Evolutionary conservation across 768 basidiomycete genomes (phyloP), one percentile per base, ranked within the genome.

Genomic region (Cubamyces lactineus): DNA sequence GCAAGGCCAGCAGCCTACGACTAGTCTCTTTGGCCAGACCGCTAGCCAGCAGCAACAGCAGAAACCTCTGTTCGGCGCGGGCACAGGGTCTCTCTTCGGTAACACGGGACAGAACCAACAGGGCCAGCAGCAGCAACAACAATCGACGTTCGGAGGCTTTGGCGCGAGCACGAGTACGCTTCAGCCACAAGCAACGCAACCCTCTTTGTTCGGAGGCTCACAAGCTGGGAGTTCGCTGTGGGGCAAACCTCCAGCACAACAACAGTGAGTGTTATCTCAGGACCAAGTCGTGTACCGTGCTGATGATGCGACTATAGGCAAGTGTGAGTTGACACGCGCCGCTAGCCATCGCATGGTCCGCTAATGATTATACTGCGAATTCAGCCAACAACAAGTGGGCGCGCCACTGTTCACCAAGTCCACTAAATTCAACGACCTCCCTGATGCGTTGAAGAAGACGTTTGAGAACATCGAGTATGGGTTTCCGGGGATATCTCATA

Each of bases 401-500:
- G 66, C 72, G 28, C 78, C 80, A 11, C 76, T 77, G 6, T 83
- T 87, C 66, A 78, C 78, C 28, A 81, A 77, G 59, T 77, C 80
- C 0, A 91, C 90, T 0, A 93, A 91, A 70, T 94, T 92, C 73
- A 94, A 93, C 56, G 92, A 94, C 70, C 74, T 93, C 3, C 86
- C 89, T 0, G 91, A 93, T 53, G 80, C 84, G 2, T 63, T 86
- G 21, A 89, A 85, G 74, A 85, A 75, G 63, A 78, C 74, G 4
- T 77, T 94, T 17, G 92, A 92, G 69, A 71, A 73, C 41, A 82
- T 94, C 45, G 92, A 94, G 92, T 93, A 66, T 60, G 85, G 67
- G 28, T 5, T 7, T 39, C 41, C 50, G 17, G 17, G 6, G 15
- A 49, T 39, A 40, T 17, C 21, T 3, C 24, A 48, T 24, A 53